These are phyloP conservation scores for Calonectria leucothoes DNA, from an alignment of 2,329 filamentous ascomycete genomes.

Conservation along the genomic window DNA sequence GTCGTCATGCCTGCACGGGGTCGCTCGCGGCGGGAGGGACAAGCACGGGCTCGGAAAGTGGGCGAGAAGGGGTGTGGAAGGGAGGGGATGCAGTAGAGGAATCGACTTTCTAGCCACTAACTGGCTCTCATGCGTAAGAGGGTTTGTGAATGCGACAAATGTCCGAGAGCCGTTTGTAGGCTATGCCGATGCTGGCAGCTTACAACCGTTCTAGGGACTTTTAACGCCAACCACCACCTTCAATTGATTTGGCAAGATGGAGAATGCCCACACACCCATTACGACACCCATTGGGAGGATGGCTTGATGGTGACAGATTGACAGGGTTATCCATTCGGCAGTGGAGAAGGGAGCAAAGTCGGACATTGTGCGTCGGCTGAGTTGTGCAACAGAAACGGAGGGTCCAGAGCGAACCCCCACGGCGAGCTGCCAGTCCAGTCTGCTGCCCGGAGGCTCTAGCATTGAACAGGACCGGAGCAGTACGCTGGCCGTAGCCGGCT, in stretches of 20 bases:
- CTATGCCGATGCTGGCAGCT: slow-evolving; percentile 32
- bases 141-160: slow-evolving; percentile 14
- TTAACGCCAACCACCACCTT: slow-evolving; percentile 25
- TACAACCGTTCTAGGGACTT: slow-evolving; percentile 27
- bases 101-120: slow-evolving; percentile 30
- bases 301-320: not conserved
- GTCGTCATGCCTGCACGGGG: slow-evolving; percentile 35
- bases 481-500: slow-evolving; percentile 6
- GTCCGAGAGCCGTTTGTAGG: slow-evolving; percentile 24
- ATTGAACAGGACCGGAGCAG: slow-evolving; percentile 3
- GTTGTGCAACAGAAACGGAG: slow-evolving; percentile 5
- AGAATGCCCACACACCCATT: slow-evolving; percentile 24
- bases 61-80: slow-evolving; percentile 18
- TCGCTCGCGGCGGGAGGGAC: not conserved
- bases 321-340: slow-evolving; percentile 28
- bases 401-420: slow-evolving; percentile 36
- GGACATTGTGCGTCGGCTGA: slow-evolving; percentile 19
- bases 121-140: slow-evolving; percentile 17
- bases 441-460: slow-evolving; percentile 5
- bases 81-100: slow-evolving; percentile 30
- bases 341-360: slow-evolving; percentile 36
- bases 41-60: slow-evolving; percentile 31
- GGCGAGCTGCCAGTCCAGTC: slow-evolving; percentile 4
- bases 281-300: not conserved
- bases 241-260: slow-evolving; percentile 8